Conservation (phyloP, 495 filamentous ascomycete species). For the Neurospora tetrasperma region DNA sequence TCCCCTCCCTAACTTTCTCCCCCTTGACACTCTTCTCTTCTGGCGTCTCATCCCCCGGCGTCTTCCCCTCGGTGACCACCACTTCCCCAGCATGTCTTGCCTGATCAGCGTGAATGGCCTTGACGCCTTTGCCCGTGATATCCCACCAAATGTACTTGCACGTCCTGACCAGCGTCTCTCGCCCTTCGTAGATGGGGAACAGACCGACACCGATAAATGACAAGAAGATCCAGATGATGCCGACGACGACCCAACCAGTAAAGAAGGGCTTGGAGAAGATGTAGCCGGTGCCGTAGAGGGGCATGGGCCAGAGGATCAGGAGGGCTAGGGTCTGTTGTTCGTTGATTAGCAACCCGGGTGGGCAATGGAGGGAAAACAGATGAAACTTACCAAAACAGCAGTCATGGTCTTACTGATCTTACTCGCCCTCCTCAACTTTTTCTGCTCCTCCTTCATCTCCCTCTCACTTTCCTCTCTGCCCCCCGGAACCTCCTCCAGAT, state of each 20-base stretch:
- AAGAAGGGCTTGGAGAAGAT: conserved; percentile 88
- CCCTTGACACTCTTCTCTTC: background rate
- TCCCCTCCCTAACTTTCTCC: background rate
- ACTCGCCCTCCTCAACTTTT: conserved; percentile 59
- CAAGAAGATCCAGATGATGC: conserved; percentile 80
- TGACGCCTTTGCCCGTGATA: conserved; percentile 46
- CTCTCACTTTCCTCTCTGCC: conserved; percentile 30
- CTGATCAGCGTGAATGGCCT: conserved; percentile 27
- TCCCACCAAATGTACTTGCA: conserved; percentile 59
- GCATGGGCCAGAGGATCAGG: conserved; percentile 88
- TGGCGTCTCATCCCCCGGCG: background rate
- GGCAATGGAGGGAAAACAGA: too few relatives aligned
- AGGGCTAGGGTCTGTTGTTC: conserved; percentile 50
- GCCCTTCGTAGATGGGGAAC: conserved; percentile 75
- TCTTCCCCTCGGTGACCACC: background rate
- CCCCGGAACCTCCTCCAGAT: conserved; percentile 59
- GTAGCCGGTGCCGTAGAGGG: conserved; percentile 80
- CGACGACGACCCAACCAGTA: conserved; percentile 81
- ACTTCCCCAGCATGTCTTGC: background rate
- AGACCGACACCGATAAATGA: conserved; percentile 62
- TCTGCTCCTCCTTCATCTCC: conserved; percentile 49
- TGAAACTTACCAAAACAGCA: conserved; percentile 40
- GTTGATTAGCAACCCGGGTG: background rate
- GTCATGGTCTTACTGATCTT: conserved; percentile 74
- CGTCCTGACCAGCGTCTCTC: conserved; percentile 55